Conservation (phyloP, 768 basidiomycete genomes). For the Pisolithus orientalis region DNA sequence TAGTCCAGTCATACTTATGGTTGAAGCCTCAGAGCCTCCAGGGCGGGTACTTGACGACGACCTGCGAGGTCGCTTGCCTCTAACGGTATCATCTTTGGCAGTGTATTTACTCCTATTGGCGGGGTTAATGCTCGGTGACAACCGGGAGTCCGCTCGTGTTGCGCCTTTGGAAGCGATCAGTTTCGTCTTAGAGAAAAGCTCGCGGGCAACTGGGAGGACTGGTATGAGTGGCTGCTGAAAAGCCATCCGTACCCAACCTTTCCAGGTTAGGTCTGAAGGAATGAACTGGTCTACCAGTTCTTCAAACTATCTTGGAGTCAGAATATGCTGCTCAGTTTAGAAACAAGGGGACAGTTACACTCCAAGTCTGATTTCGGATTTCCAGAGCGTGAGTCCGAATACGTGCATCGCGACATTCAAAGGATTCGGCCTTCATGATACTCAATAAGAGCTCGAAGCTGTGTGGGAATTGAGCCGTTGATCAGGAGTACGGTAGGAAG, state of each 20-base stretch:
- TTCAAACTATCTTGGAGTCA: slow-evolving; percentile 49
- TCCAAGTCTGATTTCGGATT: slow-evolving; percentile 78
- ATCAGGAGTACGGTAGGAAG: slow-evolving; percentile 1
- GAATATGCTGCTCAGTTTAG: slow-evolving; percentile 4
- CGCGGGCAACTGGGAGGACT: slow-evolving; percentile 72
- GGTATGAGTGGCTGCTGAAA: slow-evolving; percentile 76
- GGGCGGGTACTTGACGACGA: slow-evolving; percentile 16
- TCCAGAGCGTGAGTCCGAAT: slow-evolving; percentile 77
- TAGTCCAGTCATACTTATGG: slow-evolving; percentile 20
- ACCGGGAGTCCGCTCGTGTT: slow-evolving; percentile 23
- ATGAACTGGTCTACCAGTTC: slow-evolving; percentile 75
- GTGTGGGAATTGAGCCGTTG: slow-evolving; percentile 12
- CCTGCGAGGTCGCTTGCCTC: slow-evolving; percentile 8
- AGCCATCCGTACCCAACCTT: slow-evolving; percentile 78
- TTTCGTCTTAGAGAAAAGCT: slow-evolving; percentile 73
- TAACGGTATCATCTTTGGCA: slow-evolving; percentile 8
- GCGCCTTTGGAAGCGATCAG: slow-evolving; percentile 43
- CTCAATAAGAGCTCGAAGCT: slow-evolving; percentile 72
- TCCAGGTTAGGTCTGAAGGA: slow-evolving; percentile 72
- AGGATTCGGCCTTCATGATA: slow-evolving; percentile 77
- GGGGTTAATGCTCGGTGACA: slow-evolving; percentile 15
- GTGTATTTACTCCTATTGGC: slow-evolving; percentile 15
- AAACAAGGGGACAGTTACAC: slow-evolving; percentile 42
- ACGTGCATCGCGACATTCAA: slow-evolving; percentile 72
- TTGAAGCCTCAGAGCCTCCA: background rate